Conservation (phyloP, 192 early-diverging fungal species). For the Coemansia sp. region DNA sequence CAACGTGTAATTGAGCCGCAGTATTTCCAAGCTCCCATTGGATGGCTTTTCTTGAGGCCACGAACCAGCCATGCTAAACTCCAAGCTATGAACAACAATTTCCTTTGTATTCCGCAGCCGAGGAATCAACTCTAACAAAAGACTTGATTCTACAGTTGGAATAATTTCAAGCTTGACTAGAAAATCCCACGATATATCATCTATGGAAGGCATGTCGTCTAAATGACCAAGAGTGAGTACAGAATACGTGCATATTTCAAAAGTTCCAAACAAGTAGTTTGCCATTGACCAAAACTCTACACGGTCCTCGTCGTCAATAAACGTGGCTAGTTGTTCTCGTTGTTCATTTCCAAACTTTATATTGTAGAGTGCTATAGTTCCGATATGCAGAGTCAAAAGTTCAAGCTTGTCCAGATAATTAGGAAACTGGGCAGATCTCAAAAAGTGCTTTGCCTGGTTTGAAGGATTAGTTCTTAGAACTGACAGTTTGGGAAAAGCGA, state of each 20-base stretch:
- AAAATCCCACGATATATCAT: not conserved
- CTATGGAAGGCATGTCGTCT: not conserved
- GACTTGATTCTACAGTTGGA: not conserved
- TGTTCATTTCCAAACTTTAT: not conserved
- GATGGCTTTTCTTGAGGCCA: not conserved
- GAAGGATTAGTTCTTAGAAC: not conserved
- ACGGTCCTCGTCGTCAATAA: not conserved
- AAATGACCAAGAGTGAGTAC: not conserved
- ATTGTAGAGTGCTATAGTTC: not conserved
- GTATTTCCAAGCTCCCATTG: not conserved
- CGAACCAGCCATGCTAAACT: not conserved
- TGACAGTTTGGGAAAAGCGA: constrained; percentile 6
- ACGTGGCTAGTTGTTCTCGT: not conserved
- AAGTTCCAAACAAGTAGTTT: constrained; percentile 2
- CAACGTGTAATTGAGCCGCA: not conserved
- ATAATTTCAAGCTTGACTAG: constrained; percentile 11
- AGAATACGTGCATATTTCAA: not conserved
- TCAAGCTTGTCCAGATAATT: constrained; percentile 5
- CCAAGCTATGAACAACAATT: constrained; percentile 7
- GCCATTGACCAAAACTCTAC: constrained; percentile 11
- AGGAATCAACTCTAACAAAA: constrained; percentile 3
- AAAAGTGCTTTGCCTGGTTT: not conserved
- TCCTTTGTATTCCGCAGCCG: not conserved
- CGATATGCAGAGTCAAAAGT: not conserved
- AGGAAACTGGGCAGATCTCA: not conserved